phyloP scores from a whole-genome alignment of 176 grass and related monocot species.

The Musa beccarii region DNA sequence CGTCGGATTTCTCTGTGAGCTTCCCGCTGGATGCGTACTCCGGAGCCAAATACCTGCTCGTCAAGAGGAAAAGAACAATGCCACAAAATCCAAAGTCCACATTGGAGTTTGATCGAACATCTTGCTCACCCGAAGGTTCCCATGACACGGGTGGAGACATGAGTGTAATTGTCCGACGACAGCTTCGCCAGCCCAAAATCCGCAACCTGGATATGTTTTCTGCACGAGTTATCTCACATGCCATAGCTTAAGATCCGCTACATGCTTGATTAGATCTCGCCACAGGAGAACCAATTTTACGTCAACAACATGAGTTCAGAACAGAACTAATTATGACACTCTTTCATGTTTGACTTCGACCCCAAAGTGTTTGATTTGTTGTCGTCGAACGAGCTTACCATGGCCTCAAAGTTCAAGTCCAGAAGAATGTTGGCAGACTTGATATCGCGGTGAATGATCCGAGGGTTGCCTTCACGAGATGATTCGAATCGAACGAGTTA shows the following conservation, averaged over 20 bases:
- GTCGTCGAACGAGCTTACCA: slow-evolving; percentile 27
- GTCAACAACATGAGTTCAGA: not conserved
- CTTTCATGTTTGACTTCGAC: not conserved
- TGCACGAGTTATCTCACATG: no score
- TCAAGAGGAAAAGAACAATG: not conserved
- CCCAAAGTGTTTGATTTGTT: not conserved
- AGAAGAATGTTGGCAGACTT: slow-evolving; percentile 59
- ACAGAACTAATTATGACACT: not conserved
- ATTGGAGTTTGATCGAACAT: no score
- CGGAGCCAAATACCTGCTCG: slow-evolving; percentile 47
- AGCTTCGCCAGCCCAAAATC: slow-evolving; percentile 76
- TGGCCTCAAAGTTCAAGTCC: slow-evolving; percentile 50
- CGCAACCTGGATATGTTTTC: slow-evolving; percentile 31
- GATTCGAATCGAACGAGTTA: not conserved
- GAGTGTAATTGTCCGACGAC: slow-evolving; percentile 72
- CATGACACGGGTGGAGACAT: slow-evolving; percentile 94
- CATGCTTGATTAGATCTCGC: no score
- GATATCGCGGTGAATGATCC: slow-evolving; percentile 57
- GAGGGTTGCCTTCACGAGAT: slow-evolving; percentile 2
- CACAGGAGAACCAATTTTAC: no score
- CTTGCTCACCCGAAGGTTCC: slow-evolving; percentile 56
- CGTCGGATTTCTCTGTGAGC: slow-evolving; percentile 68
- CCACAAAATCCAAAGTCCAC: not conserved
- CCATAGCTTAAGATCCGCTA: no score
- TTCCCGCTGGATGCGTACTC: slow-evolving; percentile 71